Evolutionary conservation across 2,329 filamentous ascomycete genomes (phyloP).

Genomic region (Parastagonospora avenae): DNA sequence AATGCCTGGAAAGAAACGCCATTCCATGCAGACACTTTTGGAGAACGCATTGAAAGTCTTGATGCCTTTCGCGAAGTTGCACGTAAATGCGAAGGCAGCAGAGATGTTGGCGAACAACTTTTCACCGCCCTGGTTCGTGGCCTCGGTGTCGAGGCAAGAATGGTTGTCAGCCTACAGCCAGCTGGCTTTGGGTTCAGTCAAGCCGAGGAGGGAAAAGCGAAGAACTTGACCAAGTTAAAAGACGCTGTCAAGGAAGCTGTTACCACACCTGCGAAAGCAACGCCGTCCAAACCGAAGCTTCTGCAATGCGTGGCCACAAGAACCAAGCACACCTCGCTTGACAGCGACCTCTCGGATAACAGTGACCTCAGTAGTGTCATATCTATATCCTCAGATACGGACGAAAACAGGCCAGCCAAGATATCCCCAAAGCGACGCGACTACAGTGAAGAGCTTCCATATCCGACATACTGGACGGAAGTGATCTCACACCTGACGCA

Average conservation of each 20-base stretch:
- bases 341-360: conserved; percentile 48
- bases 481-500: conserved; percentile 81
- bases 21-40: conserved; percentile 68
- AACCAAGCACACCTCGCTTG: conserved; percentile 4
- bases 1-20: conserved; percentile 69
- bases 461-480: conserved; percentile 93
- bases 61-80: conserved; percentile 73
- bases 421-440: conserved; percentile 50
- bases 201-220: conserved; percentile 72
- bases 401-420: conserved; percentile 58
- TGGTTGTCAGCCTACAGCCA: conserved; percentile 85
- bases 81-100: conserved; percentile 74
- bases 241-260: conserved; percentile 2
- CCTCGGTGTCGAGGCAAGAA: conserved; percentile 78
- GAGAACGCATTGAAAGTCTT: conserved; percentile 73
- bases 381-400: conserved; percentile 53
- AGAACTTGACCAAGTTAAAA: conserved; percentile 40
- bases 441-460: conserved; percentile 78
- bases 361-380: conserved; percentile 50
- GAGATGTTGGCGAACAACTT: conserved; percentile 85
- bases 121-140: conserved; percentile 85
- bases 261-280: neutral
- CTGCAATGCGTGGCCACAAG: conserved; percentile 8
- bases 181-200: conserved; percentile 91
- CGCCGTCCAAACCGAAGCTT: conserved; percentile 7